Evolutionary conservation across 176 grass and related monocot species (phyloP).

Genomic region (Raddia guianensis): DNA sequence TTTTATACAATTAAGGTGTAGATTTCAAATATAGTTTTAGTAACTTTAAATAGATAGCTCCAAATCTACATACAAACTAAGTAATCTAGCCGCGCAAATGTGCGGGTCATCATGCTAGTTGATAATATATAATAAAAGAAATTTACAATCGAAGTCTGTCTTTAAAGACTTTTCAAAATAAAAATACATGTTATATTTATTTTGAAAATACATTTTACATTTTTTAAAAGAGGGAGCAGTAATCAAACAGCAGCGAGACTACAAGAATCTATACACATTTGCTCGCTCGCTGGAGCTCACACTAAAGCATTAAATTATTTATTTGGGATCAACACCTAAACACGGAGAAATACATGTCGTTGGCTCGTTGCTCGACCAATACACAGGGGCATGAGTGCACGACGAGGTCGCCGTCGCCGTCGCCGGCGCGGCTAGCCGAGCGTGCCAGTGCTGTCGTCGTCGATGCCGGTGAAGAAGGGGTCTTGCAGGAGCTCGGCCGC

Average conservation of each 20-base stretch:
- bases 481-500: slow-evolving; percentile 76
- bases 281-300: slow-evolving; percentile 31
- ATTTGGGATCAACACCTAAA: not conserved
- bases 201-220: too few species aligned
- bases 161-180: too few species aligned
- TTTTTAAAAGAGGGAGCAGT: not conserved
- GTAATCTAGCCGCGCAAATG: too few species aligned
- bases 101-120: too few species aligned
- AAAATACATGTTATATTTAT: too few species aligned
- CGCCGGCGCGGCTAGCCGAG: slow-evolving; percentile 28
- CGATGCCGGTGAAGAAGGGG: slow-evolving; percentile 73
- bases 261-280: slow-evolving; percentile 43
- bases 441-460: slow-evolving; percentile 44
- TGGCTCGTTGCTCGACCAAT: not conserved
- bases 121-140: too few species aligned
- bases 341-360: not conserved
- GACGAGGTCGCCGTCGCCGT: not conserved
- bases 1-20: too few species aligned
- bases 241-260: not conserved
- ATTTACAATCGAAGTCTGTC: too few species aligned
- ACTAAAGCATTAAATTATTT: slow-evolving; percentile 14
- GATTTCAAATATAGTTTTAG: too few species aligned
- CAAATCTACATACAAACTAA: too few species aligned
- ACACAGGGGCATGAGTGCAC: too few species aligned
- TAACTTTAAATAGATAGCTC: too few species aligned